These are phyloP conservation scores for Aureobasidium pullulans DNA, from an alignment of 2,329 filamentous ascomycete genomes.

Conservation along the genomic window DNA sequence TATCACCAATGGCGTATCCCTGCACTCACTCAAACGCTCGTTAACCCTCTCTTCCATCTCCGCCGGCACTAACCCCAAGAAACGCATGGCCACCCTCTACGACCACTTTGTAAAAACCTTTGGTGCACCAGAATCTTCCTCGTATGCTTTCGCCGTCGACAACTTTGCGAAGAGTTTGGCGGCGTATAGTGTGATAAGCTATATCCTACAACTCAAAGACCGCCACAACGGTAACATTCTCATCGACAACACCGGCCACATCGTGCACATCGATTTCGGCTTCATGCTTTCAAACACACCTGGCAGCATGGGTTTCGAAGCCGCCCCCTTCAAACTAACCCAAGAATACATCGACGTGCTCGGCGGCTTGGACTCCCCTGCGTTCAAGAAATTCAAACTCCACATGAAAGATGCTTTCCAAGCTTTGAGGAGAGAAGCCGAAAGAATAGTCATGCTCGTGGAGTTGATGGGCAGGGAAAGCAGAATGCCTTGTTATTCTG, in stretches of 20 bases:
- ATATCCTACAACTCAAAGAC: constrained; percentile 77
- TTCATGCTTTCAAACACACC: constrained; percentile 87
- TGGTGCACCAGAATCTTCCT: constrained; percentile 59
- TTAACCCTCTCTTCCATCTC: constrained; percentile 69
- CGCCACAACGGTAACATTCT: constrained; percentile 81
- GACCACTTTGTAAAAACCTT: constrained; percentile 79
- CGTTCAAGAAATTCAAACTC: constrained; percentile 68
- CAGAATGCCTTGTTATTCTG: constrained; percentile 77
- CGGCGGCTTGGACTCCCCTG: constrained; percentile 61
- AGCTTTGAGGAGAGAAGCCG: constrained; percentile 68
- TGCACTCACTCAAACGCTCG: constrained; percentile 77
- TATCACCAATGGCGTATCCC: constrained; percentile 80
- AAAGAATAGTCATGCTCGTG: constrained; percentile 73
- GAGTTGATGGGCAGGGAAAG: constrained; percentile 78
- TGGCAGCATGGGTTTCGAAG: constrained; percentile 76
- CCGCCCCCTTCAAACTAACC: constrained; percentile 78
- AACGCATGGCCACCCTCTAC: constrained; percentile 69
- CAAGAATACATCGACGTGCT: constrained; percentile 81
- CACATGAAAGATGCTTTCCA: constrained; percentile 80
- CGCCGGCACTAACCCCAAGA: constrained; percentile 62
- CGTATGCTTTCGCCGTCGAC: constrained; percentile 64
- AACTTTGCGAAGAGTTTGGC: constrained; percentile 77
- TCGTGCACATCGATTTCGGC: constrained; percentile 83
- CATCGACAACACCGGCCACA: constrained; percentile 78
- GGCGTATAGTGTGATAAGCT: constrained; percentile 78